Conservation (phyloP, 2,329 filamentous ascomycete genomes). For the Chaetomium globosum region DNA sequence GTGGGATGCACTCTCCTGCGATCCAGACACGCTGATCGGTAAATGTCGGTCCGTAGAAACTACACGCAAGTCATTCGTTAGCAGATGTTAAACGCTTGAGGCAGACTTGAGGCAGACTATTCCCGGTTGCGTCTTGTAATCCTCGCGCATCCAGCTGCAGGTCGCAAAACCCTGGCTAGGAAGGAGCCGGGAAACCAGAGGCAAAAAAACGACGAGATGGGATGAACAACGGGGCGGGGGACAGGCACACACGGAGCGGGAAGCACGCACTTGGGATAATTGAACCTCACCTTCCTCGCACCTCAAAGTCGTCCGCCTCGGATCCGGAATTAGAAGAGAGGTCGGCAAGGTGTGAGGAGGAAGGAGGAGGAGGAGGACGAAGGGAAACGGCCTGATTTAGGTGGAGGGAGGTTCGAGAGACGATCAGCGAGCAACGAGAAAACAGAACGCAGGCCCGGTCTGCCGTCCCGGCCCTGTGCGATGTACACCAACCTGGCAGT, state of each 20-base stretch:
- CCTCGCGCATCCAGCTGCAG: too few species aligned
- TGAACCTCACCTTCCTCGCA: slow-evolving; percentile 41
- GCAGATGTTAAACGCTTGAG: too few species aligned
- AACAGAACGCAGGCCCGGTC: slow-evolving; percentile 35
- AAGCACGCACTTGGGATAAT: slow-evolving; percentile 2
- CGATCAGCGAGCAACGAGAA: slow-evolving; percentile 34
- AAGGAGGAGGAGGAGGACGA: slow-evolving; percentile 43
- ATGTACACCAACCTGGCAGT: slow-evolving; percentile 10
- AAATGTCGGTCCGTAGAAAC: too few species aligned
- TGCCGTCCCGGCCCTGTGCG: slow-evolving; percentile 34
- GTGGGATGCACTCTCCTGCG: too few species aligned
- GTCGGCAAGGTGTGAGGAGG: slow-evolving; percentile 41
- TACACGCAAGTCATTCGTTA: too few species aligned
- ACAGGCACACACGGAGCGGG: too few species aligned
- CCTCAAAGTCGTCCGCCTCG: slow-evolving; percentile 38
- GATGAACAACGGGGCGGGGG: too few species aligned
- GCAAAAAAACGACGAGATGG: background rate
- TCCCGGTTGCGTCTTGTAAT: too few species aligned
- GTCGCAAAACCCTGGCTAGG: too few species aligned
- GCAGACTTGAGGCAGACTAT: too few species aligned
- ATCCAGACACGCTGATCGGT: too few species aligned
- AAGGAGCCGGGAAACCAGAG: too few species aligned
- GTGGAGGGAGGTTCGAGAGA: slow-evolving; percentile 34
- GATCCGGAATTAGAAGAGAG: slow-evolving; percentile 41
- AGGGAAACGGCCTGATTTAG: slow-evolving; percentile 43